Evolutionary conservation across 2,329 filamentous ascomycete genomes (phyloP).

Genomic region (Xylaria sp.): DNA sequence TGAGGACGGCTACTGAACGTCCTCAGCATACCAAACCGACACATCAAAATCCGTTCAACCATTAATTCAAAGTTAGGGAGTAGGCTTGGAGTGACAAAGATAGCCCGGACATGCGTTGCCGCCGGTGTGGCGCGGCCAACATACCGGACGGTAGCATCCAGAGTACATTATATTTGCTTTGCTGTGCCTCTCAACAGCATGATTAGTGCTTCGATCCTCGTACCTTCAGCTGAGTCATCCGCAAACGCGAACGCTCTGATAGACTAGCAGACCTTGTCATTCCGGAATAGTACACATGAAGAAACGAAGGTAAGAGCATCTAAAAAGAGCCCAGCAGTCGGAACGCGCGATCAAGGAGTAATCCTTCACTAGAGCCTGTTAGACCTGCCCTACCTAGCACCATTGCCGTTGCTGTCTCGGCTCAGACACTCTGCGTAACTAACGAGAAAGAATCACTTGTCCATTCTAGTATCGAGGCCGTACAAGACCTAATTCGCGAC

Average conservation of each 20-base stretch:
- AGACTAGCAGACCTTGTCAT: background rate
- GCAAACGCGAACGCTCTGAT: background rate
- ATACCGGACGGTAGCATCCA: background rate
- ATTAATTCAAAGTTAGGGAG: background rate
- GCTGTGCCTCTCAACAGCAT: constrained; percentile 11
- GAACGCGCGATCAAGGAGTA: background rate
- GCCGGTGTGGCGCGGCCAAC: background rate
- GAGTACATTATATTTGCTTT: constrained; percentile 1
- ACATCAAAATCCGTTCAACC: background rate
- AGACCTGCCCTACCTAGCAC: background rate
- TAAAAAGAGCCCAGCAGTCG: background rate
- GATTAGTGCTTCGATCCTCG: background rate
- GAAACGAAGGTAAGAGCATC: background rate
- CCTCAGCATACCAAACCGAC: background rate
- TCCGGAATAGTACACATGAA: constrained; percentile 1
- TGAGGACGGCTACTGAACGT: background rate
- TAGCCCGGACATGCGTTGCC: background rate
- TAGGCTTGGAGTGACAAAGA: background rate
- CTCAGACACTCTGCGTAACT: background rate
- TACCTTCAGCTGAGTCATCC: background rate
- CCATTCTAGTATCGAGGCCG: background rate
- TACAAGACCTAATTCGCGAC: constrained; percentile 3
- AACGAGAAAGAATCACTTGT: background rate
- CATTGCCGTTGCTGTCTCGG: background rate
- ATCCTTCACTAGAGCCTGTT: background rate